Conservation (phyloP, 805 yeast species). For the Kuraishia ogatae region DNA sequence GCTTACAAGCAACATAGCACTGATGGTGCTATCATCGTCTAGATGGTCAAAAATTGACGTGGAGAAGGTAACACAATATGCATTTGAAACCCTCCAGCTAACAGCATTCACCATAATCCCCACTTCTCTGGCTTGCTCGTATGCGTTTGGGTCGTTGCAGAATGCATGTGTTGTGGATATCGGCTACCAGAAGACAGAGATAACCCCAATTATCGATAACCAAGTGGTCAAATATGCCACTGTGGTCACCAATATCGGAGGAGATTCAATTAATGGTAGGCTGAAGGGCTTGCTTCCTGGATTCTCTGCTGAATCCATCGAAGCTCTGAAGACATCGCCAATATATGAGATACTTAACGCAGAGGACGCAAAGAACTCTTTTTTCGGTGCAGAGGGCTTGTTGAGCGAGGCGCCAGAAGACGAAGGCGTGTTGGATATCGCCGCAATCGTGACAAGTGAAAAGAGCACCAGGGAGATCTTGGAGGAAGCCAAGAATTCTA, state of each 20-base stretch:
- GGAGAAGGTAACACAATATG: slow-evolving; percentile 66
- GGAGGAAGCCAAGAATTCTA: slow-evolving; percentile 17
- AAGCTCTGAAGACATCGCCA: slow-evolving; percentile 60
- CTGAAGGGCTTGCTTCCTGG: slow-evolving; percentile 50
- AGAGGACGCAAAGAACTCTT: slow-evolving; percentile 53
- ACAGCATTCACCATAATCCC: slow-evolving; percentile 69
- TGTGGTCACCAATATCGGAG: slow-evolving; percentile 37
- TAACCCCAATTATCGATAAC: slow-evolving; percentile 73
- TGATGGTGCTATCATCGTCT: slow-evolving; percentile 56
- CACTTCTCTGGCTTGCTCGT: slow-evolving; percentile 57
- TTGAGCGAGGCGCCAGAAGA: slow-evolving; percentile 25
- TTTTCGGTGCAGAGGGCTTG: slow-evolving; percentile 48
- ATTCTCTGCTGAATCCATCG: slow-evolving; percentile 51
- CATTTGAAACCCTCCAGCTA: slow-evolving; percentile 64
- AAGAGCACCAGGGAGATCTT: slow-evolving; percentile 45
- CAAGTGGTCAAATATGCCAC: slow-evolving; percentile 40
- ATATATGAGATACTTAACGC: slow-evolving; percentile 76
- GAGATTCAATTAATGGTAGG: slow-evolving; percentile 47
- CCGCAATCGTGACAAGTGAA: slow-evolving; percentile 77
- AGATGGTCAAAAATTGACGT: slow-evolving; percentile 62
- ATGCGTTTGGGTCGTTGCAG: slow-evolving; percentile 58
- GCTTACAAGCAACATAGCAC: slow-evolving; percentile 42
- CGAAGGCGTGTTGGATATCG: slow-evolving; percentile 80
- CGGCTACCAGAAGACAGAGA: slow-evolving; percentile 67
- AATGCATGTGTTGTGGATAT: slow-evolving; percentile 73